phyloP scores from a whole-genome alignment of 148 eudicot genomes.

The Fagopyrum esculentum region DNA sequence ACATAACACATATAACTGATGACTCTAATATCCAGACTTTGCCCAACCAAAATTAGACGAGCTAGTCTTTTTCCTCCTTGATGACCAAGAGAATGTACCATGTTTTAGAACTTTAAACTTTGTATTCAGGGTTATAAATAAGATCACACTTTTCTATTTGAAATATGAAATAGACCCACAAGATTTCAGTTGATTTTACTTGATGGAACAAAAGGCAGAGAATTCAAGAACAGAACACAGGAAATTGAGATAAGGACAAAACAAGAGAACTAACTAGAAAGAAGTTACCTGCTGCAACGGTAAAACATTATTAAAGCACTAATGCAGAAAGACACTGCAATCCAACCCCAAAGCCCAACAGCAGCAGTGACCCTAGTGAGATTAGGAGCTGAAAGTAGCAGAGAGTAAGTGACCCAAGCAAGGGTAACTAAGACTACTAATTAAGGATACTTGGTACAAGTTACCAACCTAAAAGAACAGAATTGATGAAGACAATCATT shows the following conservation, averaged over 20 bases:
- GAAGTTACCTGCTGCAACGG: conserved; percentile 79
- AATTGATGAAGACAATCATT: conserved; percentile 74
- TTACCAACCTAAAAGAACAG: conserved; percentile 70
- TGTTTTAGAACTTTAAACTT: background rate
- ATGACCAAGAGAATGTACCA: background rate
- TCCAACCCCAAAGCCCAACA: conserved; percentile 75
- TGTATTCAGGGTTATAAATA: background rate
- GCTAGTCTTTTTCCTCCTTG: background rate
- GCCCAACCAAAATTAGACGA: background rate
- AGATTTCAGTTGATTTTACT: background rate
- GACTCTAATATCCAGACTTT: background rate
- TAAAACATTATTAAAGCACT: conserved; percentile 69
- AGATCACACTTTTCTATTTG: background rate
- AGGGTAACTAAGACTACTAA: background rate
- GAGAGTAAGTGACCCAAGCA: background rate
- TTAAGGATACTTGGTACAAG: background rate
- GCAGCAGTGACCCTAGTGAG: conserved; percentile 71
- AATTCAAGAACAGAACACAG: background rate
- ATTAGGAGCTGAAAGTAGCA: conserved; percentile 45
- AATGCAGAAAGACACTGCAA: conserved; percentile 55
- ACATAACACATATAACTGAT: background rate
- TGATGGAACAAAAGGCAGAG: background rate
- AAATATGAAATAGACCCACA: background rate
- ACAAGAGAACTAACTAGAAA: background rate
- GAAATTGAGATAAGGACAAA: background rate